These are phyloP conservation scores for Rhizophora apiculata DNA, from an alignment of 345 rosid genomes.

Conservation along the genomic window DNA sequence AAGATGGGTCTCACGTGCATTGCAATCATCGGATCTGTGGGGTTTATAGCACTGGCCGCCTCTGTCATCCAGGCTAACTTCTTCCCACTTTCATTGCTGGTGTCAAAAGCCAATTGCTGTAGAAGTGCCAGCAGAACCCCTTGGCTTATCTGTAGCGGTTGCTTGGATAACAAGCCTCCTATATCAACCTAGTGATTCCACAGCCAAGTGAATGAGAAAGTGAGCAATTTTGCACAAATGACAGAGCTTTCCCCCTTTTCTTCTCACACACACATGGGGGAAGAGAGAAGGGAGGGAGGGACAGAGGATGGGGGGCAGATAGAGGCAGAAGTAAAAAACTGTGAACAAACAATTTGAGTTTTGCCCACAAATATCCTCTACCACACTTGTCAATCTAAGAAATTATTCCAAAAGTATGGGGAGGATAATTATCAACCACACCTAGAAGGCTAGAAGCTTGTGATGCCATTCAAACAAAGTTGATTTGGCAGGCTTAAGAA, in stretches of 20 bases:
- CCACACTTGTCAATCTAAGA: no score
- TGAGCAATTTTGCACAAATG: not conserved
- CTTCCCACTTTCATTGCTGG: constrained; percentile 8
- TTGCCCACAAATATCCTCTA: no score
- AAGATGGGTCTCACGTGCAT: constrained; percentile 27
- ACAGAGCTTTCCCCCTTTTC: not conserved
- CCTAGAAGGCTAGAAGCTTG: no score
- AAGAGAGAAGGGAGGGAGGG: no score
- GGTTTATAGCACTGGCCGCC: constrained; percentile 30
- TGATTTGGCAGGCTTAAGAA: no score
- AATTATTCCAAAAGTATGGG: no score
- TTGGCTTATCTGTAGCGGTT: constrained; percentile 27
- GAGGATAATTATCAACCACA: no score
- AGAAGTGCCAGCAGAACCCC: constrained; percentile 31
- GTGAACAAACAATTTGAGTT: not conserved
- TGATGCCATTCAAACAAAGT: no score
- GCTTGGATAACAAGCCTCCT: constrained; percentile 16
- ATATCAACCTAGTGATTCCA: constrained; percentile 22
- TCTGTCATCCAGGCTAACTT: constrained; percentile 33
- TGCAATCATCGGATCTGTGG: constrained; percentile 27
- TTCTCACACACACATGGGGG: no score
- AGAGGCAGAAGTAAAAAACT: no score
- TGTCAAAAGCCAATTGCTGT: constrained; percentile 30
- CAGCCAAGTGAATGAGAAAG: not conserved
- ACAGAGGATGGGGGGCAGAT: no score